Conservation (phyloP, 2,329 filamentous ascomycete species). For the Aspergillus niger region DNA sequence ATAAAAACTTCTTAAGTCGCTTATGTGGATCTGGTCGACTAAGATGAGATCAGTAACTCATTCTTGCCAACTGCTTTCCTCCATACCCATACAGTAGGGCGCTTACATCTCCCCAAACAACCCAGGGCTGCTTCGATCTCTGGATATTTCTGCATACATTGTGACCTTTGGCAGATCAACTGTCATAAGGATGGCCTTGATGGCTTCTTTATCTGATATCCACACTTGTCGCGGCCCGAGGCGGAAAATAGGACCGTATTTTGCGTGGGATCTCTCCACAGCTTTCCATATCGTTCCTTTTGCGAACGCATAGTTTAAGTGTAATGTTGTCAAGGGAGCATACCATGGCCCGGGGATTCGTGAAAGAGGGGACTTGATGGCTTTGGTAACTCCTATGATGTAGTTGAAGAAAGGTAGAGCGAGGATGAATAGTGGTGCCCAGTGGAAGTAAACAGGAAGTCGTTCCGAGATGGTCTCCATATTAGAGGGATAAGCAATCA, state of each 20-base stretch:
- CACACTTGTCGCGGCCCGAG: conserved; percentile 4
- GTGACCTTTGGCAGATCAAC: conserved; percentile 4
- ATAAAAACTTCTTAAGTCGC: neutral
- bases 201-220: conserved; percentile 8
- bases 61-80: too few species aligned
- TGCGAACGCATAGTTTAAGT: conserved; percentile 1
- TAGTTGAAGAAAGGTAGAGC: too few species aligned
- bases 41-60: neutral
- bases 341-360: conserved; percentile 8
- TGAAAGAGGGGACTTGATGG: too few species aligned
- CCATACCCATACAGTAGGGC: neutral
- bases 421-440: too few species aligned
- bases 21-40: conserved; percentile 4
- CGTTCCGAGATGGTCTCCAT: too few species aligned
- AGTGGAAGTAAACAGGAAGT: too few species aligned
- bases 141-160: conserved; percentile 8
- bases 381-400: too few species aligned
- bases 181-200: neutral
- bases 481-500: too few species aligned
- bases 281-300: conserved; percentile 4
- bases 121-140: neutral
- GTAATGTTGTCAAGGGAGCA: conserved; percentile 2
- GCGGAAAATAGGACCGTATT: conserved; percentile 1
- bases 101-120: conserved; percentile 8
- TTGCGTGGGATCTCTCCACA: neutral